Evolutionary conservation across 768 basidiomycete genomes (phyloP), one percentile per base, ranked within the genome.

Genomic region (Russula lepida): DNA sequence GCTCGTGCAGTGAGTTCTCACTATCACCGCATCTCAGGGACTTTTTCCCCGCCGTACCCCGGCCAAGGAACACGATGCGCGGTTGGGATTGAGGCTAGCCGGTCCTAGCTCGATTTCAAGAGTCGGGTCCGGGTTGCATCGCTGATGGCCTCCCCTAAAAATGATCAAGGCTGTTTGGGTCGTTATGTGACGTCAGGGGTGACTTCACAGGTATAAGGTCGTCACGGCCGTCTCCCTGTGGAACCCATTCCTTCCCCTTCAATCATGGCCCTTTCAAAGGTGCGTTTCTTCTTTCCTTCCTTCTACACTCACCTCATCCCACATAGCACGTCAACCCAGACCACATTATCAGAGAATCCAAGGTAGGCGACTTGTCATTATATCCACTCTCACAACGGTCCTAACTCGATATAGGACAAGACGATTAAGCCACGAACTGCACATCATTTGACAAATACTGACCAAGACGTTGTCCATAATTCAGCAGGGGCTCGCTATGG

Each of bases 381-480:
- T 35, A 44, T 17, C 27, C 23, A 48, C 48, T 32, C 28, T 28
- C 46, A 2, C 35, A 28, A 33, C n/a, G 3, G 8, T 8, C 33
- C 37, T 30, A 63, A 35, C 43, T 30, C 21, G n/a, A 44, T 30
- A 12, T 58, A 84, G 79, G 82, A 83, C 68, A 80, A 79, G 51
- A 3, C 0, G 4, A 23, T 25, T 8, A 78, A 65, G 53, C 62
- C 65, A 39, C 66, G 68, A 56, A 65, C 78, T 54, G 65, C 66
- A 50, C 74, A 71, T 58, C 62, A 67, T 43, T 68, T 79, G n/a
- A 76, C 74, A 46, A 68, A 71, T 15, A 69, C 70, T 3, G 57
- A 74, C 2, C 67, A 75, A 7, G 68, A 74, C 39, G 61, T 71
- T 1, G 47, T 78, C 11, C 59, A 68, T 0, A 79, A 81, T 59